phyloP scores from a whole-genome alignment of 2,329 filamentous ascomycete species.

The Paraconiothyrium sp. region DNA sequence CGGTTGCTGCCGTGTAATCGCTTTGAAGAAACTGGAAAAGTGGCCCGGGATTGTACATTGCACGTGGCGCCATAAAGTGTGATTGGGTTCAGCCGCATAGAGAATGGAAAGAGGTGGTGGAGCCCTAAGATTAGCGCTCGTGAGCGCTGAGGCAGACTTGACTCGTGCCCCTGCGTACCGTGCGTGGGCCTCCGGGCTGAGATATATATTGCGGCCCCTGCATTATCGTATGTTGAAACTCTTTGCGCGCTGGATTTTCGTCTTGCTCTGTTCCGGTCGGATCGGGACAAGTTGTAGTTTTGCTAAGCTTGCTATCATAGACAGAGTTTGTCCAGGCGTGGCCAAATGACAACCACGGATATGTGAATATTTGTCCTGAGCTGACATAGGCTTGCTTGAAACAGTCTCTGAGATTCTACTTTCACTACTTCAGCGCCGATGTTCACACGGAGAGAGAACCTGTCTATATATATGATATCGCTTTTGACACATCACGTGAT shows the following conservation, averaged over 20 bases:
- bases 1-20: background rate
- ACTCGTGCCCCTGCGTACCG: background rate
- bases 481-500: too few relatives aligned
- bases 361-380: too few relatives aligned
- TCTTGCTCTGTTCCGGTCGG: background rate
- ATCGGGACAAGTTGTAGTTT: too few relatives aligned
- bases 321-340: too few relatives aligned
- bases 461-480: too few relatives aligned
- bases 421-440: too few relatives aligned
- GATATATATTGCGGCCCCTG: background rate
- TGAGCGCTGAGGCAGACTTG: background rate
- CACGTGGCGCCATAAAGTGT: background rate
- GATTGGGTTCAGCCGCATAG: background rate
- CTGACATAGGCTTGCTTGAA: too few relatives aligned
- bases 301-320: too few relatives aligned
- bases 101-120: constrained; percentile 3
- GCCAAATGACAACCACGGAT: too few relatives aligned
- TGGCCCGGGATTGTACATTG: background rate
- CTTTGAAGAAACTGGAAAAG: background rate
- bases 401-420: too few relatives aligned
- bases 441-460: too few relatives aligned
- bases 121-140: background rate
- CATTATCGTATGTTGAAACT: background rate
- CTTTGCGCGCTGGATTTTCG: background rate
- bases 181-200: background rate